Base-by-base conservation (phyloP, 2,329 filamentous ascomycete genomes). In the Colletotrichum musicola region DNA sequence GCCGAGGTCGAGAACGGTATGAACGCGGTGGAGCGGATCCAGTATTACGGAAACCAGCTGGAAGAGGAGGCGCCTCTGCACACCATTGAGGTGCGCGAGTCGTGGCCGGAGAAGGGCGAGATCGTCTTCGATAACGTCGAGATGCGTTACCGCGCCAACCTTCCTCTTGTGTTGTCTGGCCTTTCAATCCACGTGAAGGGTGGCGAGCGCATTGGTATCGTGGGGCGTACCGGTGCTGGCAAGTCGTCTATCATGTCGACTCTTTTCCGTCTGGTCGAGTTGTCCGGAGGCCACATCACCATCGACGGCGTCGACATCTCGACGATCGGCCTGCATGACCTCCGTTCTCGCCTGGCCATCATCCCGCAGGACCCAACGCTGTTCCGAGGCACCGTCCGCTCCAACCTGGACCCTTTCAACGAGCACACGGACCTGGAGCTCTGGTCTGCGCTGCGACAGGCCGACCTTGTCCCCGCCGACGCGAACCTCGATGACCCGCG, bases 1-100 rank as follows among this genome's bases (percentile, higher is more conserved):
- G 95, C 95, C 27, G 95, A 98, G 79, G 94, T 98, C 9, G 95
- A 98, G 80, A 98, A 98, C 81, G 94, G 95, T 76, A 98, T 98
- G 95, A 98, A 98, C 78, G 91, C 95, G 0, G 96, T 97, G 0
- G 95, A 98, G 81, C 91, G 96, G 57, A 85, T 98, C 40, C 90
- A 94, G 77, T 94, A 97, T 82, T 98, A 98, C 77, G 95, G 93
- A 62, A 93, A 89, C 1, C 81, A 93, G 73, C 87, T 99, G 4
- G 94, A 97, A 71, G 92, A 97, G 77, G 96, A 98, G 79, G 93
- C 95, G 0, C 93, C 95, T 0, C 84, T 95, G 1, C 92, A 95
- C 74, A 91, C 93, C 49, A 78, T 90, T 56, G 88, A 94, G 5
- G 88, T 97, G 3, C 88, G 89, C 18, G 82, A 88, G 1, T 86